Base-by-base conservation (phyloP, 2,329 filamentous ascomycete species). In the Mycosphaerella arachidis region DNA sequence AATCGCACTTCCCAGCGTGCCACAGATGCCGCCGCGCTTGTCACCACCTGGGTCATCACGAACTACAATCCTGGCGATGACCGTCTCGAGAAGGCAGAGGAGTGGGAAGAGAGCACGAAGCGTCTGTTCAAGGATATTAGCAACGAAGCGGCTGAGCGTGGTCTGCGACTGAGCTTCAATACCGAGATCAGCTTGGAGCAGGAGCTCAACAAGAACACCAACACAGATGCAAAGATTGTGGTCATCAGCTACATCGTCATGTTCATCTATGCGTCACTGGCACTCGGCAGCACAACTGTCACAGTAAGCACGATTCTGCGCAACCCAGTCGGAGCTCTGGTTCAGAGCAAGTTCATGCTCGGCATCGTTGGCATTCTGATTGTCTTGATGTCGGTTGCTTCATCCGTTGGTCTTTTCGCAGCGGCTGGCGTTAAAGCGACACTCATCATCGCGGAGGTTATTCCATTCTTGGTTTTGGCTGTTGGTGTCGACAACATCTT, bases 401-500 rank as follows among this genome's bases (percentile, higher is more conserved):
- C 94, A 1, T 97, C 93, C 0, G 93, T 99, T 56, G 94, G 94
- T 0, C 80, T 99, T 46, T 99, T 97, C 72, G 96, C 94, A 0
- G 94, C 91, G 73, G 84, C 86, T 40, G 92, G 92, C 1, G 85
- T 99, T 70, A 97, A 96, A 76, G 94, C 93, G 13, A 99, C 94
- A 0, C 80, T 99, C 66, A 99, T 99, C 70, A 99, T 99, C 62
- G 93, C 95, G 4, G 94, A 99, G 72, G 94, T 99, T 62, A 99
- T 99, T 65, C 94, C 94, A 0, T 99, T 99, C 75, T 87, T 99
- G 65, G 93, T 99, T 9, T 79, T 99, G 20, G 94, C 94, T 12
- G 92, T 99, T 30, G 94, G 94, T 50, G 95, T 99, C 2, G 94
- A 99, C 81, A 99, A 99, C 72, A 97, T 99, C 69, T 99, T 99